Evolutionary conservation across 148 eudicot genomes (phyloP), one percentile per base, ranked within the genome.

Genomic region (Arctostaphylos glauca): DNA sequence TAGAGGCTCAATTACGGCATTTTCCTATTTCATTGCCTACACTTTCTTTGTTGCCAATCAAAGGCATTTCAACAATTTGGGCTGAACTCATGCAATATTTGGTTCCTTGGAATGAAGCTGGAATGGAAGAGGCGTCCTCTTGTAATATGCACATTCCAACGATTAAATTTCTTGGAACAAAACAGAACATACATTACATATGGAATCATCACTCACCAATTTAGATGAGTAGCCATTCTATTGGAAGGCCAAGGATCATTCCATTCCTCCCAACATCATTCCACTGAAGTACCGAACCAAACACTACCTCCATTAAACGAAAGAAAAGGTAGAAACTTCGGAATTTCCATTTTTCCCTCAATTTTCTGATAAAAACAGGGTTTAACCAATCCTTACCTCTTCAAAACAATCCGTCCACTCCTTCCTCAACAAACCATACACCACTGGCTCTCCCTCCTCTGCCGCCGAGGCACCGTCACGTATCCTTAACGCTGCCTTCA

Each of bases 381-480:
- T 23, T 41, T 44, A 21, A 56, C 15, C 56, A 8, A 44, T 43
- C 74, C 16, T 70, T 82, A 96, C 99, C 98, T 91, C 89, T 15
- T 96, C 97, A 81, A 94, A 96, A 84, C 97, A 93, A 38, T 78
- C 76, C 23, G 79, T 43, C 99, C 97, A 96, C 81, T 92, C 92
- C 77, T 85, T 88, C 84, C 91, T 87, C 72, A 96, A 85, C 83
- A 96, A 83, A 7, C 87, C 91, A 82, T 89, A 94, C 53, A 96
- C 97, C 80, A 81, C 85, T 54, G 92, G 91, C 75, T 90, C 89
- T 14, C 88, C 90, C 62, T 88, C 95, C 75, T 85, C 86, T 81
- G 75, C 91, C 49, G 53, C 76, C 50, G 23, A 66, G 55, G 58
- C 87, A 47, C 72, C 85, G 31, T 80, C 91, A 5, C 86, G 87